phyloP scores from a whole-genome alignment of 306 rosid species.

The Casuarina glauca region DNA sequence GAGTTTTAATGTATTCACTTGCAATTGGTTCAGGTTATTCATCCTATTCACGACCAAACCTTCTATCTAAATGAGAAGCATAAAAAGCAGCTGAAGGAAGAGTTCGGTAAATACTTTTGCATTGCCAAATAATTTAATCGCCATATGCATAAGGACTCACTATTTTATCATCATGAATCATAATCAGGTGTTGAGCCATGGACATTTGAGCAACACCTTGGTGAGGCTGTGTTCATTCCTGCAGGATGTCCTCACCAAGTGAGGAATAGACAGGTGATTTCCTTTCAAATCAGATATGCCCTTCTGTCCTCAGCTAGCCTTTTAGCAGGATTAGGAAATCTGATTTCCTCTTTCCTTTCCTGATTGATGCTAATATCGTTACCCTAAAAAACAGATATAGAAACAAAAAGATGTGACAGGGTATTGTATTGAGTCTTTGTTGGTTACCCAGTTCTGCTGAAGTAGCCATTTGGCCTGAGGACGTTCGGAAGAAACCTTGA shows the following conservation, averaged over 20 bases:
- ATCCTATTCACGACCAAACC: slow-evolving; percentile 67
- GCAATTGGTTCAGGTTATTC: slow-evolving; percentile 53
- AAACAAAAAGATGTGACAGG: neutral
- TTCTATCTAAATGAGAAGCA: slow-evolving; percentile 58
- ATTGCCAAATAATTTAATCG: slow-evolving; percentile 9
- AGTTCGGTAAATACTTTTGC: slow-evolving; percentile 49
- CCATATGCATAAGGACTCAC: neutral
- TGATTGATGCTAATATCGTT: neutral
- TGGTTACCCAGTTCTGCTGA: neutral
- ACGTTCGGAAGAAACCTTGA: neutral
- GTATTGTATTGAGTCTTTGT: neutral
- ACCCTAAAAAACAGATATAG: neutral
- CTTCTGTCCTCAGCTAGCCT: neutral
- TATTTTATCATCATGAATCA: slow-evolving; percentile 15
- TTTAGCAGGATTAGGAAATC: neutral
- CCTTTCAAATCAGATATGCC: neutral
- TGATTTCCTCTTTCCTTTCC: neutral
- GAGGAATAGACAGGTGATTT: slow-evolving; percentile 56
- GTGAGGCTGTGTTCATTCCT: slow-evolving; percentile 69
- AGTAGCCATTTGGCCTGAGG: neutral
- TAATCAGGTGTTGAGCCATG: slow-evolving; percentile 61
- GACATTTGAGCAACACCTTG: slow-evolving; percentile 70
- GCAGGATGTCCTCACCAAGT: slow-evolving; percentile 83
- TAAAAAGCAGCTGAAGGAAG: slow-evolving; percentile 59
- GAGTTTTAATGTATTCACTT: slow-evolving; percentile 16